Conservation (phyloP, 2,329 filamentous ascomycete species). For the Aspergillus pseudotamarii region DNA sequence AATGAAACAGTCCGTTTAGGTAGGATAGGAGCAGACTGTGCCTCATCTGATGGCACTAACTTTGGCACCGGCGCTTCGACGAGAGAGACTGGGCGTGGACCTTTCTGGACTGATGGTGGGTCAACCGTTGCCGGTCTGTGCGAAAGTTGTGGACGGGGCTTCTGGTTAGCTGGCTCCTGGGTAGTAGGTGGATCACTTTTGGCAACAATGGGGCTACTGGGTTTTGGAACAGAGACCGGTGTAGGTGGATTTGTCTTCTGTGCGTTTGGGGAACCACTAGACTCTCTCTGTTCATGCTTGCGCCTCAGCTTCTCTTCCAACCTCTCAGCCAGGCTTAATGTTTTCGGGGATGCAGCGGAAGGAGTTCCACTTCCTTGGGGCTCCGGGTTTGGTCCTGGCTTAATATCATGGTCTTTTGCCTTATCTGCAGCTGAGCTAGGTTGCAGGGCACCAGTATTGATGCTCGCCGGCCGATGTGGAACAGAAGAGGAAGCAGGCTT, state of each 20-base stretch:
- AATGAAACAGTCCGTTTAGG: slow-evolving; percentile 25
- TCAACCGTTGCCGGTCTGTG: not conserved
- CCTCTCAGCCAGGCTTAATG: slow-evolving; percentile 19
- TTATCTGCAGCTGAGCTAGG: slow-evolving; percentile 20
- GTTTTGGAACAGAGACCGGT: not conserved
- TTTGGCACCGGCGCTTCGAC: slow-evolving; percentile 7
- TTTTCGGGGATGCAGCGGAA: slow-evolving; percentile 15
- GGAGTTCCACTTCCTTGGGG: slow-evolving; percentile 9
- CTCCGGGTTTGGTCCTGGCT: not conserved
- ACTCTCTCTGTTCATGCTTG: slow-evolving; percentile 31
- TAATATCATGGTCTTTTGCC: not conserved
- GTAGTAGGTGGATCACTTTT: not conserved
- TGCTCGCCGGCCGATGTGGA: slow-evolving; percentile 24
- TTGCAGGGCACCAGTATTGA: slow-evolving; percentile 15
- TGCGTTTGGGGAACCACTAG: slow-evolving; percentile 10
- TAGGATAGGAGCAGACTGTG: slow-evolving; percentile 8
- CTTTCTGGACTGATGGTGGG: not conserved
- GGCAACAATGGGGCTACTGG: not conserved
- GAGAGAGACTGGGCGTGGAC: slow-evolving; percentile 1
- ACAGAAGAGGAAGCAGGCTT: slow-evolving; percentile 1
- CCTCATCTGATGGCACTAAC: slow-evolving; percentile 15
- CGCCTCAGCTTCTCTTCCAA: slow-evolving; percentile 33
- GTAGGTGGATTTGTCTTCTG: slow-evolving; percentile 3
- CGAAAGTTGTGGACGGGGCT: not conserved
- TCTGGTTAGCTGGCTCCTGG: not conserved